Evolutionary conservation across 1,284 basidiomycete genomes (phyloP).

Genomic region (Tilletiopsis washingtonensis): DNA sequence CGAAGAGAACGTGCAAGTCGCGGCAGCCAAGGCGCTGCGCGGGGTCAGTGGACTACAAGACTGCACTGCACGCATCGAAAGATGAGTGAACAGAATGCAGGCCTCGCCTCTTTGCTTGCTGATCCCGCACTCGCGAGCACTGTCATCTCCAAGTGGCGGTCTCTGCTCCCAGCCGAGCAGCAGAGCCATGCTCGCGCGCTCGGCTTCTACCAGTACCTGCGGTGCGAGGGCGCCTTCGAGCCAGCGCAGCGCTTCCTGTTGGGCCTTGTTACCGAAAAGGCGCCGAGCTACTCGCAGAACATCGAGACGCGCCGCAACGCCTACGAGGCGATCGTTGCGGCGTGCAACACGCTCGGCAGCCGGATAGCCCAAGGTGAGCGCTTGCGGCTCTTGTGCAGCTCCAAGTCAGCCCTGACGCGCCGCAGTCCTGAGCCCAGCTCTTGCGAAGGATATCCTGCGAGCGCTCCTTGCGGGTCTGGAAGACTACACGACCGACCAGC

Average conservation of each 20-base stretch:
- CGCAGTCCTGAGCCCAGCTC: too few species aligned
- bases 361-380: too few species aligned
- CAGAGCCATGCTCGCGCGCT: conserved; percentile 71
- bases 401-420: too few species aligned
- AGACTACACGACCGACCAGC: conserved; percentile 87
- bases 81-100: conserved; percentile 55
- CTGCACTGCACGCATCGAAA: conserved; percentile 44
- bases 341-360: conserved; percentile 1
- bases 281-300: conserved; percentile 13
- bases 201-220: conserved; percentile 61
- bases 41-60: conserved; percentile 62
- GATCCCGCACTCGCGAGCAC: too few species aligned
- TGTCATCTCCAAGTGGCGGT: too few species aligned
- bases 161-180: conserved; percentile 57
- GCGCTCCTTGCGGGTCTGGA: conserved; percentile 59
- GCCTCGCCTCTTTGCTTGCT: too few species aligned
- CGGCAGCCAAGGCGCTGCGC: conserved; percentile 61
- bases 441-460: conserved; percentile 3
- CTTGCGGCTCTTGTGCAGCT: too few species aligned
- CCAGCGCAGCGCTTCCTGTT: conserved; percentile 5
- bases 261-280: neutral
- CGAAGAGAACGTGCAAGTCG: conserved; percentile 62
- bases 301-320: conserved; percentile 67
- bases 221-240: conserved; percentile 35
- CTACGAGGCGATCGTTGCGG: conserved; percentile 57